These are phyloP conservation scores for Penicillium steckii DNA, from an alignment of 495 filamentous ascomycete genomes.

Conservation along the genomic window DNA sequence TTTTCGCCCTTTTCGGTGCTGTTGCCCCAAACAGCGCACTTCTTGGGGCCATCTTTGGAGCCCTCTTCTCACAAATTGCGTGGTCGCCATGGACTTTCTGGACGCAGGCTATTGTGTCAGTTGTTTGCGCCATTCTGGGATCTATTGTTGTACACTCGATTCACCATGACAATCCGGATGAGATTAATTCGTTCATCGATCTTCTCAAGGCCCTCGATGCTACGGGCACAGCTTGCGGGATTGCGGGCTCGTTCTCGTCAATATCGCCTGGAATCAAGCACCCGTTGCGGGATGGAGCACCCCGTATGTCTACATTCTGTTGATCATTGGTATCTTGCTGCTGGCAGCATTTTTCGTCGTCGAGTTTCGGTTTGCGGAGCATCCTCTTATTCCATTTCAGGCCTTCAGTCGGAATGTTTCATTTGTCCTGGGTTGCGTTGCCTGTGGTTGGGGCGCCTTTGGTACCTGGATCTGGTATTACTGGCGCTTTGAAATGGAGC, in stretches of 20 bases:
- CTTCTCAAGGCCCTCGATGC: conserved; percentile 43
- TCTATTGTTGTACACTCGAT: conserved; percentile 50
- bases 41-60: conserved; percentile 48
- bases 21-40: conserved; percentile 56
- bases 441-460: conserved; percentile 47
- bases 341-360: conserved; percentile 39
- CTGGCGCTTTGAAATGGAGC: conserved; percentile 38
- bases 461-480: conserved; percentile 54
- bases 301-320: conserved; percentile 44
- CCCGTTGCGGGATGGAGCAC: conserved; percentile 43
- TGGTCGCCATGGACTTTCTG: conserved; percentile 73
- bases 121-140: conserved; percentile 36
- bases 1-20: conserved; percentile 63
- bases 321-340: conserved; percentile 44
- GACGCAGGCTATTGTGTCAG: conserved; percentile 48
- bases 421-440: conserved; percentile 46
- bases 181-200: conserved; percentile 2
- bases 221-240: conserved; percentile 51
- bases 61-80: conserved; percentile 48
- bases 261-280: conserved; percentile 53
- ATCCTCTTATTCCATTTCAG: conserved; percentile 47
- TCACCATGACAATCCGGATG: conserved; percentile 10
- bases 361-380: conserved; percentile 32
- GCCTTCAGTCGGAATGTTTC: conserved; percentile 36
- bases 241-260: conserved; percentile 57